A percentile compares a stretch with the other conserved stretches of the same genome.
Evolutionary conservation across 495 filamentous ascomycete species (phyloP).

Genomic region (Physcia stellaris): DNA sequence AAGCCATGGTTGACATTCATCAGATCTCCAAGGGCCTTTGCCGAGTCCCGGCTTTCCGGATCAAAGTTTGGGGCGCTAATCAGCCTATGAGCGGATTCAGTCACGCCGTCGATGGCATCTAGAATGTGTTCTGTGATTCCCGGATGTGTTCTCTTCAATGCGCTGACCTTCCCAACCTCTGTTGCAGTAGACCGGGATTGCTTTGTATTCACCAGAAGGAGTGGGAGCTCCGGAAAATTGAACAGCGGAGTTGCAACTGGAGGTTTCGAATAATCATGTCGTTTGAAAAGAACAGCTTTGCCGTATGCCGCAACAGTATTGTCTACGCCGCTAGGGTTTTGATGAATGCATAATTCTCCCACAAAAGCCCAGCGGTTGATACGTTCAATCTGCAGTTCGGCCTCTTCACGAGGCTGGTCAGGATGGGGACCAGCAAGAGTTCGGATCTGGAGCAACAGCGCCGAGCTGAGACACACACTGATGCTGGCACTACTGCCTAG

Average conservation of each 20-base stretch:
- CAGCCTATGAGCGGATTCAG: constrained; percentile 54
- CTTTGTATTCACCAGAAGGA: constrained; percentile 78
- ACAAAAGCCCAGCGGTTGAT: constrained; percentile 98
- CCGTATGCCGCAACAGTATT: constrained; percentile 92
- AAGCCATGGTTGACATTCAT: constrained; percentile 89
- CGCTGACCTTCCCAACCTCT: constrained; percentile 76
- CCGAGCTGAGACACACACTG: constrained; percentile 74
- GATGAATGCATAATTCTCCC: constrained; percentile 91
- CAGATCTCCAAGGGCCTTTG: constrained; percentile 65
- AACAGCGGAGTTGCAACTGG: constrained; percentile 63
- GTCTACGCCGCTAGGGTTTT: constrained; percentile 90
- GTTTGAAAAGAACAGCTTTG: constrained; percentile 82
- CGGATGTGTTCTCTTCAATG: constrained; percentile 53
- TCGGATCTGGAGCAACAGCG: constrained; percentile 76
- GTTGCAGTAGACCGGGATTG: constrained; percentile 67
- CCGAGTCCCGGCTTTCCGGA: constrained; percentile 36
- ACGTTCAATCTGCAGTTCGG: constrained; percentile 71
- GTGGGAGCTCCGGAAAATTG: constrained; percentile 79
- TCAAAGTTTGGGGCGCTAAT: constrained; percentile 53
- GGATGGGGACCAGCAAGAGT: constrained; percentile 77
- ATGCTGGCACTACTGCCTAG: constrained; percentile 89
- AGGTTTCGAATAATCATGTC: constrained; percentile 62
- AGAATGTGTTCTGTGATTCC: constrained; percentile 64
- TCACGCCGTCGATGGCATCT: constrained; percentile 71
- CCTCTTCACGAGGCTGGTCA: constrained; percentile 72